phyloP scores from a whole-genome alignment of 192 early-diverging fungal species.

The Podila clonocystis region DNA sequence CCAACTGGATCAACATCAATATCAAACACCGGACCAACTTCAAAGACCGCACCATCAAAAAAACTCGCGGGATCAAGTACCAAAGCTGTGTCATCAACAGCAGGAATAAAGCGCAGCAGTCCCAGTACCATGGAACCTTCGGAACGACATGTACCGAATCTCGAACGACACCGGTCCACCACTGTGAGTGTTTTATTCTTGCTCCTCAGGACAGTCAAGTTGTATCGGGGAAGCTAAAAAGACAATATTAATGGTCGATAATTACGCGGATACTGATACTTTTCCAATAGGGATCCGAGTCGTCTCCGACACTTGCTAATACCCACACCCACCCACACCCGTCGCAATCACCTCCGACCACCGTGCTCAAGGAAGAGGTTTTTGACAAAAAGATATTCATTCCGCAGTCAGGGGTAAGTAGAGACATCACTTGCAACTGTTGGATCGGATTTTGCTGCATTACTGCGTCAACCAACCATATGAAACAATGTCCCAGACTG shows the following conservation, averaged over 20 bases:
- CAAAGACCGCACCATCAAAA: not conserved
- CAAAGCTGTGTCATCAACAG: not conserved
- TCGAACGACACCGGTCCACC: not conserved
- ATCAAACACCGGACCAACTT: not conserved
- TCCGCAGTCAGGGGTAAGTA: conserved; percentile 1
- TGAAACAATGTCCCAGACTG: too few species aligned
- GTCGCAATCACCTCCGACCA: not conserved
- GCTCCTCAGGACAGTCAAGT: not conserved
- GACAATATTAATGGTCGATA: too few species aligned
- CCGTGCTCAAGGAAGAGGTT: not conserved
- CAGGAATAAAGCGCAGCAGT: not conserved
- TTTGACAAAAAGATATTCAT: conserved; percentile 1
- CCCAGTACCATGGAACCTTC: not conserved
- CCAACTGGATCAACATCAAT: conserved; percentile 4
- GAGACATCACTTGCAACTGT: too few species aligned
- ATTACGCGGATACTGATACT: too few species aligned
- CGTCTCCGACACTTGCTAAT: not conserved
- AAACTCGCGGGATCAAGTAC: not conserved
- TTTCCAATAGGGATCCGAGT: too few species aligned
- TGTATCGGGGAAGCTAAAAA: not conserved
- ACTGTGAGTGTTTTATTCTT: not conserved
- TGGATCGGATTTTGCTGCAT: too few species aligned
- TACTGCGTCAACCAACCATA: too few species aligned
- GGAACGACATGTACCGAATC: not conserved
- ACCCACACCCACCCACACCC: not conserved